Evolutionary conservation across 495 filamentous ascomycete species (phyloP).

Genomic region (Aspergillus ostianus): DNA sequence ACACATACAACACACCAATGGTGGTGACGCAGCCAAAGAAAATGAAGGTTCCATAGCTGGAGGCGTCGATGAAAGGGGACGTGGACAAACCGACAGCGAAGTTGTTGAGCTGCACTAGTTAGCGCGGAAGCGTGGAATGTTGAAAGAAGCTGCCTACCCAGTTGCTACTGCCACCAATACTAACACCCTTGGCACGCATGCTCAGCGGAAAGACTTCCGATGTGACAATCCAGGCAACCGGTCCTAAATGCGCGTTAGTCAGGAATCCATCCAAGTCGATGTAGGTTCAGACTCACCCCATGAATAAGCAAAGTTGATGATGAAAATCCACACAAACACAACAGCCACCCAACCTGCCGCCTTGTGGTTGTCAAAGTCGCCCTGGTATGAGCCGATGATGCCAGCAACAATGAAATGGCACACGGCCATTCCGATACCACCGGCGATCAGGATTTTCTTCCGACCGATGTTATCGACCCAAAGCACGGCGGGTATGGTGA

Average conservation of each 20-base stretch:
- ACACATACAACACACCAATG: conserved; percentile 48
- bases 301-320: conserved; percentile 44
- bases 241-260: conserved; percentile 17
- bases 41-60: conserved; percentile 43
- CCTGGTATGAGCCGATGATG: conserved; percentile 38
- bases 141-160: conserved; percentile 29
- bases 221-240: conserved; percentile 44
- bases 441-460: conserved; percentile 70
- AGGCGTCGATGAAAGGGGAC: conserved; percentile 32
- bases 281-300: conserved; percentile 30
- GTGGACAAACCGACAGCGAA: conserved; percentile 44
- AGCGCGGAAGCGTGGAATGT: not conserved
- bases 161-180: conserved; percentile 40
- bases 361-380: conserved; percentile 25
- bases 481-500: conserved; percentile 65
- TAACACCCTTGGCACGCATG: conserved; percentile 48
- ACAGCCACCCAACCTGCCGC: conserved; percentile 42
- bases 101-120: conserved; percentile 49
- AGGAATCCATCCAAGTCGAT: conserved; percentile 6
- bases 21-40: conserved; percentile 50
- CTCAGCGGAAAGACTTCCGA: conserved; percentile 47
- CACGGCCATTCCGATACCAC: conserved; percentile 68
- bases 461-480: conserved; percentile 74
- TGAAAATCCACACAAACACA: conserved; percentile 46
- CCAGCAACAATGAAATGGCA: conserved; percentile 51